Conservation (phyloP, 768 basidiomycete genomes). For the Termitomyces sp. region DNA sequence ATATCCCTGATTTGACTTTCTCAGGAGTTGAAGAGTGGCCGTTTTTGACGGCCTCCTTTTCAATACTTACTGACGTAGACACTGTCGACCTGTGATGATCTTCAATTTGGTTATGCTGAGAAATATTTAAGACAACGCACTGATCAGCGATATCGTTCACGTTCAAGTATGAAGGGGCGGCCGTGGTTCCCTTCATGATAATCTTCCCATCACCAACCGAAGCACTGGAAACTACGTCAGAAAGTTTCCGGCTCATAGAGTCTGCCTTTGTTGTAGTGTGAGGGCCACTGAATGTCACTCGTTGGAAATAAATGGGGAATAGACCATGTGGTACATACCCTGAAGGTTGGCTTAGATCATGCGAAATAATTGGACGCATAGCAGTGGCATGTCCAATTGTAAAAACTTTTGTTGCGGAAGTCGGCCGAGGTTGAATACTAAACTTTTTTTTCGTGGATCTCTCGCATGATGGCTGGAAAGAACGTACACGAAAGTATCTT, state of each 20-base stretch:
- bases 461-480: not conserved
- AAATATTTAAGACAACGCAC: not conserved
- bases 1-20: not conserved
- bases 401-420: not conserved
- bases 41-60: not conserved
- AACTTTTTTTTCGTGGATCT: not conserved
- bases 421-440: not conserved
- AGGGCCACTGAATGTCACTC: not conserved
- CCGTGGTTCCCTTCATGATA: not conserved
- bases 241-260: not conserved
- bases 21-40: not conserved
- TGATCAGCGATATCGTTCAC: not conserved
- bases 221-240: not conserved
- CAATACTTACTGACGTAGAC: not conserved
- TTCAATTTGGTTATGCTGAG: not conserved
- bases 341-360: not conserved
- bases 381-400: not conserved
- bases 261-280: not conserved
- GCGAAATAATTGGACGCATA: not conserved
- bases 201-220: not conserved
- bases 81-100: not conserved
- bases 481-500: not conserved
- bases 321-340: not conserved
- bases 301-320: not conserved
- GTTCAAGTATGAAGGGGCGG: not conserved